phyloP scores from a whole-genome alignment of 768 basidiomycete species.

The Pleurotus pulmonarius region DNA sequence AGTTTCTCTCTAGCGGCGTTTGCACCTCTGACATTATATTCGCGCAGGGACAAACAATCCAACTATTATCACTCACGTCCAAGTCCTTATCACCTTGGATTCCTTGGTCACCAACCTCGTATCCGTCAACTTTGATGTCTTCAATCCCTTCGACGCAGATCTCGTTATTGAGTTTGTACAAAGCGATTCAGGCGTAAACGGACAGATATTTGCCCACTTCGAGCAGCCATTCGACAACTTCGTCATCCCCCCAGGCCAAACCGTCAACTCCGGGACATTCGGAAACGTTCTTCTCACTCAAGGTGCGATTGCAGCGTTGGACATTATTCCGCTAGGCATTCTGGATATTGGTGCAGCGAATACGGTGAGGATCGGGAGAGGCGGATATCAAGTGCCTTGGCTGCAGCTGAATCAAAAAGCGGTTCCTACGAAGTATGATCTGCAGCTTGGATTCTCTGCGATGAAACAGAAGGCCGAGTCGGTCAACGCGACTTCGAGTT shows the following conservation, averaged over 20 bases:
- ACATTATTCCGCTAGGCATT: slow-evolving; percentile 48
- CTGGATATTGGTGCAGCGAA: slow-evolving; percentile 51
- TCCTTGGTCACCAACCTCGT: slow-evolving; percentile 49
- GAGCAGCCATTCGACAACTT: slow-evolving; percentile 51
- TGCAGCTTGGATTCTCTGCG: slow-evolving; percentile 19
- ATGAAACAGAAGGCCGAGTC: slow-evolving; percentile 20
- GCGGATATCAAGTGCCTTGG: slow-evolving; percentile 66
- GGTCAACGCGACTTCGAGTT: slow-evolving; percentile 10
- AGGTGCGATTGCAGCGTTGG: slow-evolving; percentile 53
- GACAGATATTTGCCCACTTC: slow-evolving; percentile 56
- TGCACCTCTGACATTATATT: no score
- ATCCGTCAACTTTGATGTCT: slow-evolving; percentile 53
- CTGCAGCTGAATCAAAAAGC: slow-evolving; percentile 49
- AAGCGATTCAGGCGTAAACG: slow-evolving; percentile 48
- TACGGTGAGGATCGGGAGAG: slow-evolving; percentile 43
- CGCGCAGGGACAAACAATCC: slow-evolving; percentile 45
- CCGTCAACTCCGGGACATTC: slow-evolving; percentile 59
- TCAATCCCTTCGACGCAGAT: slow-evolving; percentile 57
- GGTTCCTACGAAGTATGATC: slow-evolving; percentile 49
- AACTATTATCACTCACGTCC: slow-evolving; percentile 53
- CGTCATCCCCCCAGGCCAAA: slow-evolving; percentile 51
- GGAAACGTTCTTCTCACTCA: slow-evolving; percentile 54
- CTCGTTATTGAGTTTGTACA: slow-evolving; percentile 57
- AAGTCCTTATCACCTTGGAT: slow-evolving; percentile 48
- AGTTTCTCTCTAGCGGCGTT: no score